Conservation (phyloP, 495 filamentous ascomycete species). For the Annulohypoxylon nitens region DNA sequence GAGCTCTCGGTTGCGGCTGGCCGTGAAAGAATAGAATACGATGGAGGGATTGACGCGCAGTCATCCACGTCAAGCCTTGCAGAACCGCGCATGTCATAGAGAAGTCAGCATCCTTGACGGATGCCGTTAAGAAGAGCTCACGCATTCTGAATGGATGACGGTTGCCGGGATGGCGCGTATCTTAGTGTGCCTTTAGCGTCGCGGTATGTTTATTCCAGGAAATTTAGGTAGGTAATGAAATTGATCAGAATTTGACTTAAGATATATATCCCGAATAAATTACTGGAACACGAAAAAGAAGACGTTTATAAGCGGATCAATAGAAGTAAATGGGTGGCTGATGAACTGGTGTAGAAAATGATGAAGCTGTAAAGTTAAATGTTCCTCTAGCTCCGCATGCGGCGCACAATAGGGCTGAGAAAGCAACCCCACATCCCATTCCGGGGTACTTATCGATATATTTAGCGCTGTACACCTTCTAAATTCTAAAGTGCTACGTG, state of each 20-base stretch:
- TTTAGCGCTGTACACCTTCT: neutral
- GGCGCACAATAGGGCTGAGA: neutral
- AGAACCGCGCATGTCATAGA: conserved; percentile 55
- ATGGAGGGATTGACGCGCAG: conserved; percentile 52
- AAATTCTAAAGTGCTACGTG: neutral
- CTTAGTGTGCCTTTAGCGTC: neutral
- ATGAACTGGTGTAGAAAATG: neutral
- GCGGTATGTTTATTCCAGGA: neutral
- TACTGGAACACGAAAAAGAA: neutral
- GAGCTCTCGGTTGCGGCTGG: conserved; percentile 52
- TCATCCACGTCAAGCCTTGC: conserved; percentile 57
- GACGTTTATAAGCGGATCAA: neutral
- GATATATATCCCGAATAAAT: neutral
- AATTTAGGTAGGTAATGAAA: neutral
- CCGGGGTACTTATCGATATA: conserved; percentile 10
- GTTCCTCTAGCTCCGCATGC: neutral
- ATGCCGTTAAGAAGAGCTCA: conserved; percentile 60
- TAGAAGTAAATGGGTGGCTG: neutral
- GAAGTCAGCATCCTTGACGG: conserved; percentile 52
- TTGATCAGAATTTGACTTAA: neutral
- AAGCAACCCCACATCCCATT: neutral
- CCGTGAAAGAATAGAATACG: conserved; percentile 55
- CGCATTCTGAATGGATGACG: conserved; percentile 43
- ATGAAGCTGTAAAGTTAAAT: conserved; percentile 6
- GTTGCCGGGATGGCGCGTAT: neutral